phyloP scores from a whole-genome alignment of 164 flowering plant species.

The Chimonanthus salicifolius region DNA sequence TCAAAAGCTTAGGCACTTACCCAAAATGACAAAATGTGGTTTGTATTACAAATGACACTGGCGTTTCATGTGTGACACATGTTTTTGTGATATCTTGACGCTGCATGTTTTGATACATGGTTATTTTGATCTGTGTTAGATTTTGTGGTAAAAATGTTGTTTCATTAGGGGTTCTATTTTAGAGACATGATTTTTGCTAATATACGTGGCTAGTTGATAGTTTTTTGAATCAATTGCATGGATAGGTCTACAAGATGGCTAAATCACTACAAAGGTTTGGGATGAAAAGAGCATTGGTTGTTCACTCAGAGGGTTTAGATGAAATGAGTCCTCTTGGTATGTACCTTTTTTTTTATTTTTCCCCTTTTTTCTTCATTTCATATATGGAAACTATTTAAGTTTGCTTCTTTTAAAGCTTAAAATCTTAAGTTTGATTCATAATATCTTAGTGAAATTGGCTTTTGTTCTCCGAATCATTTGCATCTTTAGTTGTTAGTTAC shows the following conservation, averaged over 20 bases:
- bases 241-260: constrained; percentile 87
- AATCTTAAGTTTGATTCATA: background rate
- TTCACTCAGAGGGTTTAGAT: constrained; percentile 87
- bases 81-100: background rate
- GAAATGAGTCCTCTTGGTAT: constrained; percentile 93
- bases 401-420: background rate
- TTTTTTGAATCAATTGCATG: constrained; percentile 2
- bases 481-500: background rate
- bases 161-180: background rate
- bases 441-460: background rate
- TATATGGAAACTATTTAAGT: background rate
- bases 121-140: background rate
- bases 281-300: constrained; percentile 82
- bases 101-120: background rate
- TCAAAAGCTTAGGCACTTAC: background rate
- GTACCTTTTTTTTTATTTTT: background rate
- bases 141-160: background rate
- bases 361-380: background rate
- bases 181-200: background rate
- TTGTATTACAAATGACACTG: background rate
- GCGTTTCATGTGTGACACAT: background rate
- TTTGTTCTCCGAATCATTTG: background rate
- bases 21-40: background rate
- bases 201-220: background rate
- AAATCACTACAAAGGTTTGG: constrained; percentile 82